These are phyloP conservation scores for Globisporangium sylvaticum DNA, from an alignment of 352 stramenopile species.

Conservation along the genomic window DNA sequence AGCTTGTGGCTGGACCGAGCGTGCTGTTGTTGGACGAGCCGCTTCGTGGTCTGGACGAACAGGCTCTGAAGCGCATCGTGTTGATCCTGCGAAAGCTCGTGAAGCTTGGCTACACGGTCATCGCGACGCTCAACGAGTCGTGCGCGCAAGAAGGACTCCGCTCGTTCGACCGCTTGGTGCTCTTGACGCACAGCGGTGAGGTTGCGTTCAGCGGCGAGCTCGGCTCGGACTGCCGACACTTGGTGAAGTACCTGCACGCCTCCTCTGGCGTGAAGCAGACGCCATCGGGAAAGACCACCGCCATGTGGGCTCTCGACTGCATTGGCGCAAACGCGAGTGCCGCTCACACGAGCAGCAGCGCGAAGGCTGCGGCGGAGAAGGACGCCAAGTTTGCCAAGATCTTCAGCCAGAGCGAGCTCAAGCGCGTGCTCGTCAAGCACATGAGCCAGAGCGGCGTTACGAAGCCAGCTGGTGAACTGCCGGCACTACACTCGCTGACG, in stretches of 20 bases:
- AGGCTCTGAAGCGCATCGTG: constrained; percentile 35
- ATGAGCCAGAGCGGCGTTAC: constrained; percentile 12
- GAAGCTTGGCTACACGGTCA: constrained; percentile 11
- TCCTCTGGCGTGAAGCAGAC: constrained; percentile 16
- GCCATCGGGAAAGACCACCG: constrained; percentile 7
- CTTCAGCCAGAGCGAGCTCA: constrained; percentile 24
- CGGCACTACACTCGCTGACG: constrained; percentile 5
- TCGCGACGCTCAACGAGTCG: constrained; percentile 18
- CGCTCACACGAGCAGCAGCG: constrained; percentile 2
- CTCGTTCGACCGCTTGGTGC: constrained; percentile 18
- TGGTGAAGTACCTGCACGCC: constrained; percentile 17
- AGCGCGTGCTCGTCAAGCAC: constrained; percentile 15
- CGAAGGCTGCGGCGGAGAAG: constrained; percentile 5
- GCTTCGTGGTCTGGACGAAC: constrained; percentile 67
- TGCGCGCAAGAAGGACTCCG: constrained; percentile 11
- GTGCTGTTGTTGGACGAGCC: constrained; percentile 73
- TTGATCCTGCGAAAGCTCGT: constrained; percentile 10
- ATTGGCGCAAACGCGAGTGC: constrained; percentile 5
- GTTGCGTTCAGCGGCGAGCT: constrained; percentile 20
- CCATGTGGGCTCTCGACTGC: constrained; percentile 17
- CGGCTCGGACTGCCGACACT: constrained; percentile 12
- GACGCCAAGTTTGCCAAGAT: constrained; percentile 21
- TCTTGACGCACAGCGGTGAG: constrained; percentile 17
- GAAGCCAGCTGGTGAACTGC: constrained; percentile 6
- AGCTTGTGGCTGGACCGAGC: constrained; percentile 57